Evolutionary conservation across 345 rosid genomes (phyloP).

Genomic region (Barbarea vulgaris): DNA sequence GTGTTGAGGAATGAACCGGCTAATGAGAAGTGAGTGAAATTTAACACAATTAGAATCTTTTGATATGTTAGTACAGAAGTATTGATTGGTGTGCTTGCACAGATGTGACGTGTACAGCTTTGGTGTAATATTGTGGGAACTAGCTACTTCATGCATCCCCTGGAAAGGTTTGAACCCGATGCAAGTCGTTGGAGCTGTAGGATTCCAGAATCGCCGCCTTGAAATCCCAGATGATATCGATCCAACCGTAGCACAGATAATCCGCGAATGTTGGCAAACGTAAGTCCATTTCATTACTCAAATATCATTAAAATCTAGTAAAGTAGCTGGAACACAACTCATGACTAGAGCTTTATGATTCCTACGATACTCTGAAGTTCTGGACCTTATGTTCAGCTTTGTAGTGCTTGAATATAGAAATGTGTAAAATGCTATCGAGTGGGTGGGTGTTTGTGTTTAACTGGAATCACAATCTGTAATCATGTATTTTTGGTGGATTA

Average conservation of each 20-base stretch:
- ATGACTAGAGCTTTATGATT: not conserved
- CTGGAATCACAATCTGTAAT: constrained; percentile 1
- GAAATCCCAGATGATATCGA: constrained; percentile 75
- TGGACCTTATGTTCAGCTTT: not conserved
- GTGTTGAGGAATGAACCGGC: constrained; percentile 96
- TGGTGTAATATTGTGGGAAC: constrained; percentile 97
- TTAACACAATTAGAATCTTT: not conserved
- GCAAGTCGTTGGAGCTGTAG: constrained; percentile 99
- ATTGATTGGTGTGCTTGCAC: constrained; percentile 39
- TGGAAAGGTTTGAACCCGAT: constrained; percentile 99
- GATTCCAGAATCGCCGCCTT: constrained; percentile 89
- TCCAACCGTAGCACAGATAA: constrained; percentile 77
- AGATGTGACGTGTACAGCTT: constrained; percentile 98
- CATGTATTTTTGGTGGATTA: not conserved
- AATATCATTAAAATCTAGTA: not conserved
- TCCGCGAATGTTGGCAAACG: constrained; percentile 88
- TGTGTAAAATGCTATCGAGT: not conserved
- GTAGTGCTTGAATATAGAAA: not conserved
- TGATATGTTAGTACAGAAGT: not conserved
- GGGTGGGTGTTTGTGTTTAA: constrained; percentile 1
- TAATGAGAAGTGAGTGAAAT: constrained; percentile 80
- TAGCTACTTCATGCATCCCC: constrained; percentile 71
- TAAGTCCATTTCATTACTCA: constrained; percentile 44
- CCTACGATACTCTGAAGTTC: not conserved
- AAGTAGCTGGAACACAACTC: not conserved